Conservation (phyloP, 2,329 filamentous ascomycete species). For the Fusarium luffae region DNA sequence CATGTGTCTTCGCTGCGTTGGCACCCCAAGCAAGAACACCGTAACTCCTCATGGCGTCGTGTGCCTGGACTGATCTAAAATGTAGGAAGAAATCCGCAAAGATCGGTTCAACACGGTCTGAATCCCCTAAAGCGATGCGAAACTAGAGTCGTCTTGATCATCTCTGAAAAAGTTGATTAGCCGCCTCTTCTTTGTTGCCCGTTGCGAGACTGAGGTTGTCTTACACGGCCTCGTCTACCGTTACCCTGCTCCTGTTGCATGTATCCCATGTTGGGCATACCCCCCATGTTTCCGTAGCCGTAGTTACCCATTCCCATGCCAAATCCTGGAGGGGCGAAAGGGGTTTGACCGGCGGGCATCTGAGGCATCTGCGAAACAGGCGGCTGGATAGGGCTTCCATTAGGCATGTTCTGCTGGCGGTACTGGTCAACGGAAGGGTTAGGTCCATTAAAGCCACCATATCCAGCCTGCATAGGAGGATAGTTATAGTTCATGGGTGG, state of each 20-base stretch:
- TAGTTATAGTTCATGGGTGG: conserved; percentile 69
- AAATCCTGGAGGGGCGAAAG: conserved; percentile 63
- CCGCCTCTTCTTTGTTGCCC: conserved; percentile 25
- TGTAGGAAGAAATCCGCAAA: conserved; percentile 34
- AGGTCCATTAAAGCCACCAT: conserved; percentile 62
- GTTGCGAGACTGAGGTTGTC: conserved; percentile 44
- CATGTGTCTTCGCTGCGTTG: conserved; percentile 28
- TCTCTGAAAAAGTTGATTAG: conserved; percentile 47
- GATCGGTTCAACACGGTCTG: conserved; percentile 32
- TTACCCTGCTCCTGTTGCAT: conserved; percentile 66
- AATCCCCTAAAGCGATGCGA: conserved; percentile 15
- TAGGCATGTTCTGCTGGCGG: conserved; percentile 62
- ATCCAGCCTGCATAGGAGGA: conserved; percentile 66
- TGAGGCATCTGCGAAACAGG: conserved; percentile 57
- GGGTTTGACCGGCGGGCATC: conserved; percentile 56
- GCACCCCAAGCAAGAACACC: conserved; percentile 34
- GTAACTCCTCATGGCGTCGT: conserved; percentile 42
- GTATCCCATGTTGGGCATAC: conserved; percentile 63
- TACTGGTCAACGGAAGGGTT: conserved; percentile 66
- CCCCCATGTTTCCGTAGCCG: conserved; percentile 58
- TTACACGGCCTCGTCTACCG: conserved; percentile 68
- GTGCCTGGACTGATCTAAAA: conserved; percentile 36
- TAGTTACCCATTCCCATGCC: conserved; percentile 59
- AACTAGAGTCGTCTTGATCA: conserved; percentile 37
- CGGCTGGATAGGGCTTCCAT: conserved; percentile 63